Base-by-base conservation (phyloP, 2,329 filamentous ascomycete genomes). In the Apiospora saccharicola region DNA sequence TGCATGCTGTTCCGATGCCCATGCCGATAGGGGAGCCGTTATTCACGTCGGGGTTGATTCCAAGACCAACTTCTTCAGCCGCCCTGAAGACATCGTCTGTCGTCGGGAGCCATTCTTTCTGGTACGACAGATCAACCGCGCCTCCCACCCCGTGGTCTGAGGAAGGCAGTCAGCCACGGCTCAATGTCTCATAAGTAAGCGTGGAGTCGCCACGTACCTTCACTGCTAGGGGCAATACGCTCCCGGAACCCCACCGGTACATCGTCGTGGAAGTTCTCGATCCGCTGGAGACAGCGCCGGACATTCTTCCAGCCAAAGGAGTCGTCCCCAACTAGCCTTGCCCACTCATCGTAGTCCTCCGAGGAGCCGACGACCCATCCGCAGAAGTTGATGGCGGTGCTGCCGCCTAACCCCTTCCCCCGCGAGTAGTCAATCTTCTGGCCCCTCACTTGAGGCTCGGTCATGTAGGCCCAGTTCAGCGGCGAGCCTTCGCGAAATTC, bases 301-400 rank as follows among this genome's bases (percentile, higher is more conserved):
- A 69, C 73, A 12, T 72, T 64, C 14, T 67, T 78, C 88, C 87
- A 90, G 3, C 75, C 77, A 79, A 86, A 90, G 0, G 77, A 78
- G 4, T 86, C 82, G 74, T 90, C 88, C 0, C 79, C 86, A 0
- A 88, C 85, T 1, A 84, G 72, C 87, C 89, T 53, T 0, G 86
- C 86, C 73, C 73, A 75, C 53, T 86, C 80, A 61, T 90, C 81
- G 72, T 87, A 89, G 74, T 90, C 88, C 37, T 87, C 86, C 3
- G 81, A 80, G 8, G 85, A 82, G 2, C 89, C 88, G 53, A 85
- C 74, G 4, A 82, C 82, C 77, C 83, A 88, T 16, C 82, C 81
- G 19, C 80, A 80, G 67, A 85, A 85, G 71, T 86, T 86, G 74
- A 85, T 83, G 22, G 82, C 81, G 44, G 79, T 81, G 71, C 79